Evolutionary conservation across 2,329 filamentous ascomycete genomes (phyloP), one percentile per base, ranked within the genome.

Genomic region (Exophiala alcalophila): DNA sequence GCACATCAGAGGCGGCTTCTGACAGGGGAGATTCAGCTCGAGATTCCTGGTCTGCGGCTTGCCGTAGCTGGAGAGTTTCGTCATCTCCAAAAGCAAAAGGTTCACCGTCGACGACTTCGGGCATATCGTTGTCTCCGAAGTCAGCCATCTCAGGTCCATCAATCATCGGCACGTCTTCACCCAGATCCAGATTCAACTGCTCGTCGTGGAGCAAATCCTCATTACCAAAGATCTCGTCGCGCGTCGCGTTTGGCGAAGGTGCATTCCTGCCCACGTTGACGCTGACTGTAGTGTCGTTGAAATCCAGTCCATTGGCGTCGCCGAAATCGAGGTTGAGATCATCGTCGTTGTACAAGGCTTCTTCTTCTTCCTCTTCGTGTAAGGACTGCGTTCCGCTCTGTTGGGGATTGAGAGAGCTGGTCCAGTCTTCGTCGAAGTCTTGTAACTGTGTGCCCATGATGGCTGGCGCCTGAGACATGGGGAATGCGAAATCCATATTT

Each of bases 181-280:
- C 73, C 19, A 78, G 60, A 29, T 71, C 72, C 23, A 81, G 62
- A 43, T 71, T 73, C 41, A 26, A 28, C 15, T 76, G 76, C 35
- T 76, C 73, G 29, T 65, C 60, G 43, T 78, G 72, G 19, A 78
- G 60, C 24, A 71, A 71, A 40, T 71, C 72, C 45, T 77, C 76
- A 31, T 74, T 73, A 24, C 62, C 59, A 15, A 59, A 52, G 26
- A 74, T 62, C 39, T 90, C 78, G 53, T 86, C 81, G 26, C 86
- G 82, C 52, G 86, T 68, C 2, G 80, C 71, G 31, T 78, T 74
- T 16, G 83, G 73, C 11, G 78, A 73, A 4, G 86, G 82, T 14
- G 86, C 90, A 55, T 94, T 84, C 81, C 91, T 85, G 59, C 91
- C 92, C 56, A 88, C 75, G 81, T 98, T 92, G 45, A 96, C 82